phyloP scores from a whole-genome alignment of 257 asterid species.

The Gentiana dahurica region DNA sequence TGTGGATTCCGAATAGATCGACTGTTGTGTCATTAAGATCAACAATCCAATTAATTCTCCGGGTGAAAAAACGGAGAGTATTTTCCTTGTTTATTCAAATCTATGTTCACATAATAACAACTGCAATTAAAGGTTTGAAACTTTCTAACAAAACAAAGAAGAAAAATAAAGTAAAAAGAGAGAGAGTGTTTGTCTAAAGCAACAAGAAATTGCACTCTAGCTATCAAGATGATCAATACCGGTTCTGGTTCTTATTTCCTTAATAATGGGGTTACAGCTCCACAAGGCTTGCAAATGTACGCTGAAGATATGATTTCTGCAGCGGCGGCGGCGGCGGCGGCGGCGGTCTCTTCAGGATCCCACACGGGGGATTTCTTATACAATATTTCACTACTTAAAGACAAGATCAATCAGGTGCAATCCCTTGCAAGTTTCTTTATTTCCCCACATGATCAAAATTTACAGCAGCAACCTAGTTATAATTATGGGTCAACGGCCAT shows the following conservation, averaged over 20 bases:
- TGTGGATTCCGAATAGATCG: too few species aligned
- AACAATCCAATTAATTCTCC: too few species aligned
- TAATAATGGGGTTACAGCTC: constrained; percentile 6
- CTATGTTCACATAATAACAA: not conserved
- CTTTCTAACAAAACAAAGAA: not conserved
- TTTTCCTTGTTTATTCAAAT: not conserved
- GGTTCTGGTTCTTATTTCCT: constrained; percentile 32
- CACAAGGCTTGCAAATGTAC: constrained; percentile 24
- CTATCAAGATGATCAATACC: constrained; percentile 20
- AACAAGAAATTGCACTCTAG: too few species aligned
- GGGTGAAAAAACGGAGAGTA: too few species aligned
- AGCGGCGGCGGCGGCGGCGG: constrained; percentile 4
- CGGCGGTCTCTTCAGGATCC: constrained; percentile 12
- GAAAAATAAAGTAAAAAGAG: not conserved
- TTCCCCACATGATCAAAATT: constrained; percentile 16
- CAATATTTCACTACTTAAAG: constrained; percentile 53
- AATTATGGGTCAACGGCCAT: constrained; percentile 29
- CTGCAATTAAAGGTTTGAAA: constrained; percentile 1
- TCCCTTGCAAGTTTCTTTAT: constrained; percentile 39
- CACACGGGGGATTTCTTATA: constrained; percentile 36
- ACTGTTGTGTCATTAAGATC: too few species aligned
- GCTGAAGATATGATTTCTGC: constrained; percentile 19
- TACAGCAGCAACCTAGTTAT: constrained; percentile 6
- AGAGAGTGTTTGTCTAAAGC: not conserved
- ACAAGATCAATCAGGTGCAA: constrained; percentile 50